phyloP scores from a whole-genome alignment of 2,329 filamentous ascomycete genomes.

The Xylaria sp. region DNA sequence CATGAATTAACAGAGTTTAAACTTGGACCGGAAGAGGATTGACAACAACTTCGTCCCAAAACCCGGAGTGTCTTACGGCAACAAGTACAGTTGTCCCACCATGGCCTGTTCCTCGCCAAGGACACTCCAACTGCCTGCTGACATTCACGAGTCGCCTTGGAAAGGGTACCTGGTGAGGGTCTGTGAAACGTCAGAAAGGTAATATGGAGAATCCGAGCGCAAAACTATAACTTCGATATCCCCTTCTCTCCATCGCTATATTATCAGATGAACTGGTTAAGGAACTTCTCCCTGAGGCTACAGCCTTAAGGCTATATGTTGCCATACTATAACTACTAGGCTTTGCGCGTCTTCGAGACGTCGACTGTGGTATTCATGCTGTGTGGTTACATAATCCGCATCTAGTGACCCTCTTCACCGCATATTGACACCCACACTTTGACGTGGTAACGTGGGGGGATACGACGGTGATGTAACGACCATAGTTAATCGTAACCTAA shows the following conservation, averaged over 20 bases:
- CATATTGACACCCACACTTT: not conserved
- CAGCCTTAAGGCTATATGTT: not conserved
- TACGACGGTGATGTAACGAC: constrained; percentile 2
- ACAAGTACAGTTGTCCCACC: not conserved
- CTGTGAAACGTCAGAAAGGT: not conserved
- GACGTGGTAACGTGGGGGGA: constrained; percentile 2
- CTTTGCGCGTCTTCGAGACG: not conserved
- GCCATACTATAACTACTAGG: not conserved
- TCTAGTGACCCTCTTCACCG: not conserved
- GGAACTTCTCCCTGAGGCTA: not conserved
- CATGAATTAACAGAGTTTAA: not conserved
- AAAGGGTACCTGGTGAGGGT: not conserved
- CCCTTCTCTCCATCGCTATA: not conserved
- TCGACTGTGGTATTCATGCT: not conserved
- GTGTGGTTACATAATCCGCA: not conserved
- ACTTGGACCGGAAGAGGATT: not conserved
- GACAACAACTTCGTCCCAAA: not conserved
- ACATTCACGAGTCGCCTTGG: not conserved
- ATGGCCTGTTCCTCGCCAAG: constrained; percentile 6
- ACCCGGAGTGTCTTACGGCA: not conserved
- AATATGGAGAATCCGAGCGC: not conserved
- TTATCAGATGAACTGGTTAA: not conserved
- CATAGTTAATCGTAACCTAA: not conserved
- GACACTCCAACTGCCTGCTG: not conserved
- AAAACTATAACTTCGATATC: not conserved